phyloP scores from a whole-genome alignment of 2,329 filamentous ascomycete genomes.

The Blastomyces gilchristii region DNA sequence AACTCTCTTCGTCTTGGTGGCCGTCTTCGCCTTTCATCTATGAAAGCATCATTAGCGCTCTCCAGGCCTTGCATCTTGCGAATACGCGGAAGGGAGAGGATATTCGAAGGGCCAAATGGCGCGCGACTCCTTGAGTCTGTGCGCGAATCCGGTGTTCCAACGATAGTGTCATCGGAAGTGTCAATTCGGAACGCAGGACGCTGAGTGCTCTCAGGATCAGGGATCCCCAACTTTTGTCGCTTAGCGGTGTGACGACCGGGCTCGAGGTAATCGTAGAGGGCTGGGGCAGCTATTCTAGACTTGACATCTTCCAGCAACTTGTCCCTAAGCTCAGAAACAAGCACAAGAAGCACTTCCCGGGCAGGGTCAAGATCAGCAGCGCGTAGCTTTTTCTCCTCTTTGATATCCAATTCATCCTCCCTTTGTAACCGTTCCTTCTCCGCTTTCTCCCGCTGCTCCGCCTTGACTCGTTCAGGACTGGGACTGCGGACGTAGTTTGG shows the following conservation, averaged over 20 bases:
- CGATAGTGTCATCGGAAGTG: conserved; percentile 49
- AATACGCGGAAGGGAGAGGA: conserved; percentile 62
- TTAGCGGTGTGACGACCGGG: conserved; percentile 71
- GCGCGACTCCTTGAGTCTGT: conserved; percentile 31
- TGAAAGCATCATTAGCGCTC: conserved; percentile 52
- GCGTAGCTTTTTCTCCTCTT: conserved; percentile 80
- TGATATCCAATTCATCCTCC: conserved; percentile 71
- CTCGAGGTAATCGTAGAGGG: conserved; percentile 70
- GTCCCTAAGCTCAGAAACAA: conserved; percentile 71
- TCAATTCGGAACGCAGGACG: conserved; percentile 48
- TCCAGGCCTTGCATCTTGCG: conserved; percentile 54
- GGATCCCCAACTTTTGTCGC: conserved; percentile 66
- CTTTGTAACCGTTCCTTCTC: conserved; percentile 56
- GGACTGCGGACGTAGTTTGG: conserved; percentile 48
- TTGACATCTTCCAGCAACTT: conserved; percentile 85
- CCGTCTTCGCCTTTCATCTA: conserved; percentile 55
- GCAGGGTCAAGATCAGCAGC: conserved; percentile 88
- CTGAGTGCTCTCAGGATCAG: conserved; percentile 55
- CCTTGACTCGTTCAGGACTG: conserved; percentile 35
- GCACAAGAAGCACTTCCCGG: conserved; percentile 64
- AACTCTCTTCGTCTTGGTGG: conserved; percentile 51
- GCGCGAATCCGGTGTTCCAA: conserved; percentile 52
- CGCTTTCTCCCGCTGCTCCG: conserved; percentile 48
- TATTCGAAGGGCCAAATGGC: conserved; percentile 25
- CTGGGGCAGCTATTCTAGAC: conserved; percentile 71